Evolutionary conservation across 306 rosid genomes (phyloP), one percentile per base, ranked within the genome.

Genomic region (Vigna trinervia): DNA sequence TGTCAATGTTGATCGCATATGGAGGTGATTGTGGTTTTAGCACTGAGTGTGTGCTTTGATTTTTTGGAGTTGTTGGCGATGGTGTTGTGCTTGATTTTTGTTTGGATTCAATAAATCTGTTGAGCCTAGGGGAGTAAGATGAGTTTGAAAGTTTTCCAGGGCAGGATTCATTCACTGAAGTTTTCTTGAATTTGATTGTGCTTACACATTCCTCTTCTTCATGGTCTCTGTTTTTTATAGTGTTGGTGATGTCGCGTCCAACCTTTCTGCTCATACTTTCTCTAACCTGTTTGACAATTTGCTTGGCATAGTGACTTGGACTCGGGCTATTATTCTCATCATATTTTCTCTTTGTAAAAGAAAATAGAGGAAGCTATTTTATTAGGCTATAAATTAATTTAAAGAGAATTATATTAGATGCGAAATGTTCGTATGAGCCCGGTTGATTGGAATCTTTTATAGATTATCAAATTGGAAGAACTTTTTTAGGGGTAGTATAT

Each of bases 211-310:
- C 87, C 20, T 82, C 81, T 81, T 60, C 78, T 53, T 43, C 10
- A 38, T 81, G 85, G 19, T 86, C 89, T 85, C 79, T 83, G 89
- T 69, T 87, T 58, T 81, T 84, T 3, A 69, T 64, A 23, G 84
- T 84, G 87, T 96, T 96, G 47, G 99, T 92, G 56, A 96, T 87
- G 86, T 96, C 99, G 13, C 84, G 60, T 0, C 93, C 96, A 59
- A 79, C 90, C 88, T 83, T 89, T 56, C 97, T 80, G 81, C 86
- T 86, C 13, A 89, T 89, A 74, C 83, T 89, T 48, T 91, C 94
- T 63, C 80, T 92, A 14, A 91, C 88, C 36, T 92, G 99, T 78
- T 88, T 91, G 30, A 88, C 93, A 59, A 95, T 95, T 80, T 95
- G 97, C 69, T 88, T 89, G 0, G 97, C 97, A 71, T 87, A 83